These are phyloP conservation scores for Wallacemonas sp. DNA, from an alignment of 208 protist genomes.

Conservation along the genomic window DNA sequence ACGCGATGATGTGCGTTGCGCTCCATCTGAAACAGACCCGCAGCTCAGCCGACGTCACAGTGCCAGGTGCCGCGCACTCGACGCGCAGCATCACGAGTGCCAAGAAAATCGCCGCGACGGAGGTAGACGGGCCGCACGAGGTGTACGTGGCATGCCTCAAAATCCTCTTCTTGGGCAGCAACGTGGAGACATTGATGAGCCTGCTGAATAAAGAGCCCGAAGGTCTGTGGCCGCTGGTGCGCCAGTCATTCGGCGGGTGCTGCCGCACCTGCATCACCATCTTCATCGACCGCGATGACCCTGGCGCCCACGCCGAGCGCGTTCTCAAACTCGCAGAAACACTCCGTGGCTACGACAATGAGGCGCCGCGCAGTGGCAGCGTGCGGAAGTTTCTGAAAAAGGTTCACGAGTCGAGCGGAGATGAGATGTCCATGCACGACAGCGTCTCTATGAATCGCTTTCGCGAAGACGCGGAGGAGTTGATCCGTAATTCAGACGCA, in stretches of 20 bases:
- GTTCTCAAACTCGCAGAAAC: conserved; percentile 17
- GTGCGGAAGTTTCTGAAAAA: conserved; percentile 27
- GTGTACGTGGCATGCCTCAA: conserved; percentile 45
- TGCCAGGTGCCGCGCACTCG: neutral
- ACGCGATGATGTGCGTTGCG: conserved; percentile 30
- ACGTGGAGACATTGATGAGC: conserved; percentile 21
- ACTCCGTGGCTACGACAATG: conserved; percentile 23
- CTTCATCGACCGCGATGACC: conserved; percentile 24
- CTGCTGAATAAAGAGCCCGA: conserved; percentile 15
- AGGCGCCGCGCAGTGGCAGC: conserved; percentile 28
- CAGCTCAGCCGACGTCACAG: neutral
- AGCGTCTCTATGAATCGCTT: conserved; percentile 17
- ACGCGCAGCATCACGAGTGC: neutral
- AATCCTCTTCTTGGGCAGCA: conserved; percentile 35
- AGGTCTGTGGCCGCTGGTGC: conserved; percentile 28
- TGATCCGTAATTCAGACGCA: conserved; percentile 21
- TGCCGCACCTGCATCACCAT: conserved; percentile 26
- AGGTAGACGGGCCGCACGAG: neutral
- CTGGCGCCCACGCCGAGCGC: conserved; percentile 7
- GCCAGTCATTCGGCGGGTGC: conserved; percentile 29
- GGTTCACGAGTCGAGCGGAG: neutral
- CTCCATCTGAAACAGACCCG: conserved; percentile 30
- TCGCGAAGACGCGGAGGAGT: conserved; percentile 12
- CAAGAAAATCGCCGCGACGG: neutral
- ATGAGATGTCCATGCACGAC: conserved; percentile 11